These are phyloP conservation scores for Crithidia thermophila DNA, from an alignment of 208 protist species.

Conservation along the genomic window DNA sequence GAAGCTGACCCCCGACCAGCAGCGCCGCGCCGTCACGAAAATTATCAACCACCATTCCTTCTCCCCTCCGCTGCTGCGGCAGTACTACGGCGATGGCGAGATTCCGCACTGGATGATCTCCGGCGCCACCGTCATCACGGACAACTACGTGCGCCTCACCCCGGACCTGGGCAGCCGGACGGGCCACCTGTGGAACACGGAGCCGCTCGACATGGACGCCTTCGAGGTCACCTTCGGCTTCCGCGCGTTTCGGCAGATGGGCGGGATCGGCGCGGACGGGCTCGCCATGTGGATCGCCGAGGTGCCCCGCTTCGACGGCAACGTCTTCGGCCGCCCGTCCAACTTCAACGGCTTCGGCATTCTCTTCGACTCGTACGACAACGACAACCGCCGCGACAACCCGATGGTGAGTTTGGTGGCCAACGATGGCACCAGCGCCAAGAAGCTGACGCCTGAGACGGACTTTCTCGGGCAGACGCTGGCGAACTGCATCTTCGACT, in stretches of 20 bases:
- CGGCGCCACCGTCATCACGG: conserved; percentile 79
- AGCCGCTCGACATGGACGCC: conserved; percentile 68
- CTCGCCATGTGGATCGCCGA: conserved; percentile 82
- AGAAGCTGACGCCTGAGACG: conserved; percentile 41
- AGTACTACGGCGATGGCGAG: conserved; percentile 78
- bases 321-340: conserved; percentile 58
- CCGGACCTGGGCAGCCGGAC: conserved; percentile 40
- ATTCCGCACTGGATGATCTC: conserved; percentile 78
- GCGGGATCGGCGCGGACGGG: conserved; percentile 64
- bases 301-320: conserved; percentile 39
- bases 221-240: conserved; percentile 90
- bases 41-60: conserved; percentile 83
- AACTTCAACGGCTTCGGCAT: conserved; percentile 82
- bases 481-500: conserved; percentile 65
- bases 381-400: conserved; percentile 80
- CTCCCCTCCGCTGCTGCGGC: conserved; percentile 64
- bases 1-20: conserved; percentile 36
- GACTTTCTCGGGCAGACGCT: conserved; percentile 65
- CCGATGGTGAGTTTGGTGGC: conserved; percentile 73
- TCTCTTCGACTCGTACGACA: conserved; percentile 91
- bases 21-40: conserved; percentile 40
- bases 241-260: conserved; percentile 41
- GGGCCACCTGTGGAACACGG: conserved; percentile 83
- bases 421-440: conserved; percentile 38
- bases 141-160: conserved; percentile 86